These are phyloP conservation scores for Cucurbita moschata DNA, from an alignment of 306 rosid species.

Conservation along the genomic window DNA sequence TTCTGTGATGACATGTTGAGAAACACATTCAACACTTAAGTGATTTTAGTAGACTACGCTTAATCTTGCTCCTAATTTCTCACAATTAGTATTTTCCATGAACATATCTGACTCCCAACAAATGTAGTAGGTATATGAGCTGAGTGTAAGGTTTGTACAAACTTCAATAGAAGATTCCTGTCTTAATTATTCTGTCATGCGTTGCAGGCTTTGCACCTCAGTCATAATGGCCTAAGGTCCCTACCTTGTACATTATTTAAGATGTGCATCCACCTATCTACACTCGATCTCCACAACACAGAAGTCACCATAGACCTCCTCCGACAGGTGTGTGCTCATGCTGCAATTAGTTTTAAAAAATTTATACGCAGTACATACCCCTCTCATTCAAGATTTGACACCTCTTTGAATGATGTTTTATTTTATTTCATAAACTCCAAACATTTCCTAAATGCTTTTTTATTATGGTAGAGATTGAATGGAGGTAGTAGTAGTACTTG, in stretches of 20 bases:
- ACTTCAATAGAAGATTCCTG: neutral
- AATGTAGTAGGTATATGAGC: neutral
- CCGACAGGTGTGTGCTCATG: conserved; percentile 44
- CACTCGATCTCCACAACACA: conserved; percentile 77
- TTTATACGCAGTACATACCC: neutral
- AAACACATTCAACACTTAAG: no score
- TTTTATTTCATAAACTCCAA: neutral
- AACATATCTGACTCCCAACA: no score
- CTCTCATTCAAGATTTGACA: neutral
- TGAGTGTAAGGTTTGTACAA: neutral
- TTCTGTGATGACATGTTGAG: no score
- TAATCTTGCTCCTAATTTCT: no score
- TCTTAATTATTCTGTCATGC: neutral
- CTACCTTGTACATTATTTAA: conserved; percentile 67
- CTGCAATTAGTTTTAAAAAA: neutral
- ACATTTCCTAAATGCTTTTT: no score
- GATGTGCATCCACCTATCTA: conserved; percentile 57
- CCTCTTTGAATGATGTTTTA: neutral
- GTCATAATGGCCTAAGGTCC: conserved; percentile 62
- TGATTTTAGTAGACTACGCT: no score
- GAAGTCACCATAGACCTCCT: conserved; percentile 74
- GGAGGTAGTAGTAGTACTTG: no score
- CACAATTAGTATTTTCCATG: no score
- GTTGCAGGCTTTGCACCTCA: conserved; percentile 57
- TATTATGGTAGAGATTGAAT: no score